phyloP scores from a whole-genome alignment of 2,329 filamentous ascomycete genomes.

The Colletotrichum viniferum region DNA sequence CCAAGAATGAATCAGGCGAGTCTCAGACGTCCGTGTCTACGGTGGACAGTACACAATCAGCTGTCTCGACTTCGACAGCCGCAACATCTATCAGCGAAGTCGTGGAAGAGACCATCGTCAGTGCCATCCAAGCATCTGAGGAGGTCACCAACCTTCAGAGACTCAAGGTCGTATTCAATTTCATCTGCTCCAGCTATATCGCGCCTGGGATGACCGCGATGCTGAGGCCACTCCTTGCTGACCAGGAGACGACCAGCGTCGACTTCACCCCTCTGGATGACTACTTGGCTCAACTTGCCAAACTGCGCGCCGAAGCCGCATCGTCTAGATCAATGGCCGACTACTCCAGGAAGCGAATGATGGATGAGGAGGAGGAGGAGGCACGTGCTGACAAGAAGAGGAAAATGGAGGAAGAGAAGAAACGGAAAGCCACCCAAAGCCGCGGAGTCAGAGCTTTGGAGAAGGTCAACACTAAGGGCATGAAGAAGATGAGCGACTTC shows the following conservation, averaged over 20 bases:
- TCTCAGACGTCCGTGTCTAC: constrained; percentile 47
- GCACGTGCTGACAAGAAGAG: constrained; percentile 78
- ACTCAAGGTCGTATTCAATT: constrained; percentile 66
- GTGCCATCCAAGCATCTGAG: constrained; percentile 49
- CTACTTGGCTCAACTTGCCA: constrained; percentile 70
- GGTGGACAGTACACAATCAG: constrained; percentile 36
- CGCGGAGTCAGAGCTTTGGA: constrained; percentile 79
- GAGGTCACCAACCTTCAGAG: constrained; percentile 65
- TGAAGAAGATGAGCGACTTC: constrained; percentile 97
- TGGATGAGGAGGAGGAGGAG: constrained; percentile 71
- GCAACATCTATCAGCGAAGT: constrained; percentile 47
- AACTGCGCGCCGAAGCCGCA: constrained; percentile 72
- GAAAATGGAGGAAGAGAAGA: constrained; percentile 88
- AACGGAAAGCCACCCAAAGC: constrained; percentile 76
- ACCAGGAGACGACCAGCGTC: constrained; percentile 39
- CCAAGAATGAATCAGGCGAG: constrained; percentile 36
- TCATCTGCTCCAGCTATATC: constrained; percentile 68
- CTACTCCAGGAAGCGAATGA: constrained; percentile 70
- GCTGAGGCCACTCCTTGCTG: constrained; percentile 46
- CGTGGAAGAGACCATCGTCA: constrained; percentile 36
- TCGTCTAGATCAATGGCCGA: constrained; percentile 71
- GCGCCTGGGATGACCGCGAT: constrained; percentile 43
- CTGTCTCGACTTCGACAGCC: constrained; percentile 46
- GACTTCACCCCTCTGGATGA: constrained; percentile 75
- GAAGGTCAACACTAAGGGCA: constrained; percentile 89